Percentiles rank a stretch among this genome's conserved stretches.
Evolutionary conservation across 805 yeast species (phyloP).

Genomic region (Schwanniomyces yamadae): DNA sequence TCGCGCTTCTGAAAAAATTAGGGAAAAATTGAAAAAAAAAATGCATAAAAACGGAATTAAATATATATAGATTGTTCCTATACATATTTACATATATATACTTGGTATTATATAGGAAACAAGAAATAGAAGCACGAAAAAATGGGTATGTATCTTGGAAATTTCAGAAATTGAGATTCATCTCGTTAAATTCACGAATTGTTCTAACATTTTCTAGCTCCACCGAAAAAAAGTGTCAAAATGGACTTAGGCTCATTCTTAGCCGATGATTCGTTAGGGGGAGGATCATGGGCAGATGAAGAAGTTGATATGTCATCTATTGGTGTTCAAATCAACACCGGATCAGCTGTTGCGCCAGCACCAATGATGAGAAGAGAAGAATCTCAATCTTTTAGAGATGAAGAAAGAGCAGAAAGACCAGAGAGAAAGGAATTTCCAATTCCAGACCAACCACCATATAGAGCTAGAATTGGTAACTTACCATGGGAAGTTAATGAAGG

Average conservation of each 20-base stretch:
- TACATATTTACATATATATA: too few relatives aligned
- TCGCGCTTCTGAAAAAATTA: constrained; percentile 1
- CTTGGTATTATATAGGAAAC: too few relatives aligned
- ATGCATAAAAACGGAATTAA: too few relatives aligned
- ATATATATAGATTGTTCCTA: too few relatives aligned
- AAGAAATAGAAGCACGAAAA: too few relatives aligned
- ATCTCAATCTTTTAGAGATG: constrained; percentile 9
- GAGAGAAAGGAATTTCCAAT: constrained; percentile 74
- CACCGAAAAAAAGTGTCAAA: constrained; percentile 60
- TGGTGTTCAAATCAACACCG: constrained; percentile 44
- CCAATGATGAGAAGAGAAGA: constrained; percentile 13
- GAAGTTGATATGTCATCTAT: constrained; percentile 68
- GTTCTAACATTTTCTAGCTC: too few relatives aligned
- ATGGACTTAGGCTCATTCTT: constrained; percentile 88
- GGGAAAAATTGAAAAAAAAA: background rate
- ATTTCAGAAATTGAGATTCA: too few relatives aligned
- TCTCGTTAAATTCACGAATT: too few relatives aligned
- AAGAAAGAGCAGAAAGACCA: constrained; percentile 37
- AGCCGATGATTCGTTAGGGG: constrained; percentile 70
- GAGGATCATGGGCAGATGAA: constrained; percentile 84
- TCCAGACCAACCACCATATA: constrained; percentile 89
- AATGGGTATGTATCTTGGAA: too few relatives aligned
- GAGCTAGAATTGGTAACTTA: constrained; percentile 84
- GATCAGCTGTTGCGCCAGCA: constrained; percentile 20
- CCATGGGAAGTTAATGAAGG: constrained; percentile 79